Percentiles rank a stretch among this genome's conserved stretches.
Conservation (phyloP, 2,329 filamentous ascomycete species). For the Didymellaceae sp. region DNA sequence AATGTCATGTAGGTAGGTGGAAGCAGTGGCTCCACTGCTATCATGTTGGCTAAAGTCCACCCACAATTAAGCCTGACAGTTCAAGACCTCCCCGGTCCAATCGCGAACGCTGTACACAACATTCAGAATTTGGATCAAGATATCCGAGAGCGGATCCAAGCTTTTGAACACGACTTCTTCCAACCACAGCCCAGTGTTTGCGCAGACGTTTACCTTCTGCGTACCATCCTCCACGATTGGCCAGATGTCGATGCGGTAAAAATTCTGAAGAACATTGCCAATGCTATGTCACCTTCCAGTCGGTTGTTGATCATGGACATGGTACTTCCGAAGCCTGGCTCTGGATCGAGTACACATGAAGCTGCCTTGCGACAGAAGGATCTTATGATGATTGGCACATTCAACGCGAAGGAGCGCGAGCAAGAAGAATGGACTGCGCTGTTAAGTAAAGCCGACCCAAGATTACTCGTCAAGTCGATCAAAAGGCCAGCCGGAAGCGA, state of each 20-base stretch:
- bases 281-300: slow-evolving; percentile 1
- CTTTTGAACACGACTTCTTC: neutral
- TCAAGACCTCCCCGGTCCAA: neutral
- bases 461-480: neutral
- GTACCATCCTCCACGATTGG: slow-evolving; percentile 66
- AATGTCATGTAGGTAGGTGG: neutral
- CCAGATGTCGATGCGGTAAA: slow-evolving; percentile 53
- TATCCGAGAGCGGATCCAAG: neutral
- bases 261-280: neutral
- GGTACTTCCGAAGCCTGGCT: slow-evolving; percentile 11
- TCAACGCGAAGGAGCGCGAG: slow-evolving; percentile 15
- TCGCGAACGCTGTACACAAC: neutral
- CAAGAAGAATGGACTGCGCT: slow-evolving; percentile 8
- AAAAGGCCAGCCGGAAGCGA: neutral
- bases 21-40: neutral
- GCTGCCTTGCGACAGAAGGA: slow-evolving; percentile 5
- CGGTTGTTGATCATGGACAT: slow-evolving; percentile 13
- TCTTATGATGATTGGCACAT: slow-evolving; percentile 10
- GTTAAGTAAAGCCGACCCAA: neutral
- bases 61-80: neutral
- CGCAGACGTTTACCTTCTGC: slow-evolving; percentile 59
- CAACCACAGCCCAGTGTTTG: neutral
- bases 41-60: neutral
- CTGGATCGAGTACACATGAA: slow-evolving; percentile 4
- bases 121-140: neutral